Evolutionary conservation across 371 early-diverging fungal species (phyloP).

Genomic region (Mortierella sp.): DNA sequence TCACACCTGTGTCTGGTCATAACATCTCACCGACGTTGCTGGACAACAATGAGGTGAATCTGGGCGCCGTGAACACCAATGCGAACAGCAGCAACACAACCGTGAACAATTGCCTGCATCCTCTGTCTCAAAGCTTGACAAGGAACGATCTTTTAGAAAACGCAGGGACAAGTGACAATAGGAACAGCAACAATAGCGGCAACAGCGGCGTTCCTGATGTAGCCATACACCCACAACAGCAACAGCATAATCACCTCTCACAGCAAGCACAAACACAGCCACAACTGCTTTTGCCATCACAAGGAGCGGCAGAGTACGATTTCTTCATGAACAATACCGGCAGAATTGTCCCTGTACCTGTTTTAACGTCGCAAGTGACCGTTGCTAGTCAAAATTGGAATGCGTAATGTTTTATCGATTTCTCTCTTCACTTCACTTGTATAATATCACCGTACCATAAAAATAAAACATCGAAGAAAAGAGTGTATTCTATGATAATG

Average conservation of each 20-base stretch:
- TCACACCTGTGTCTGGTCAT: background rate
- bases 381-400: conserved; percentile 9
- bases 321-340: background rate
- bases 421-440: conserved; percentile 4
- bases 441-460: too few species aligned
- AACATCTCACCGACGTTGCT: conserved; percentile 5
- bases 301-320: conserved; percentile 17
- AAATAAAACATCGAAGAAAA: too few species aligned
- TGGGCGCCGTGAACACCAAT: background rate
- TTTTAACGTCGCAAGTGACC: background rate
- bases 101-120: conserved; percentile 12
- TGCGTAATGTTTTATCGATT: conserved; percentile 1
- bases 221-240: background rate
- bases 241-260: background rate
- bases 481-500: too few species aligned
- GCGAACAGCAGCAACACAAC: conserved; percentile 5
- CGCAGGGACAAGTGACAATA: conserved; percentile 1
- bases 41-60: conserved; percentile 8
- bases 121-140: conserved; percentile 34
- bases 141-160: conserved; percentile 16
- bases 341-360: background rate
- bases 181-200: conserved; percentile 7
- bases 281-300: conserved; percentile 14
- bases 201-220: background rate
- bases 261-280: conserved; percentile 7